phyloP scores from a whole-genome alignment of 1,139 yeast species.

The Kluyveromyces sp. region DNA sequence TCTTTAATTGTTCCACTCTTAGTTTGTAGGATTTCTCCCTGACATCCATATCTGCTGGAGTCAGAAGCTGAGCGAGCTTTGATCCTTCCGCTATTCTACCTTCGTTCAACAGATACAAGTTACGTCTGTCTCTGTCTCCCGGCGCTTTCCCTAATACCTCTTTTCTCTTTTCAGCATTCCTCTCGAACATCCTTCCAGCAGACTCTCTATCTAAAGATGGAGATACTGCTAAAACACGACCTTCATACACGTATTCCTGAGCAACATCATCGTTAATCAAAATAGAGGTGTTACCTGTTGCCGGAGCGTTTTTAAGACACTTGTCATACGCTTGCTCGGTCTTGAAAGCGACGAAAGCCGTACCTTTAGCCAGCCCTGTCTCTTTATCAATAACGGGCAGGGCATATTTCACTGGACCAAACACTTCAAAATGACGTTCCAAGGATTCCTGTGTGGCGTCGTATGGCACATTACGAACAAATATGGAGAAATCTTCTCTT shows the following conservation, averaged over 20 bases:
- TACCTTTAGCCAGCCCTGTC: conserved; percentile 84
- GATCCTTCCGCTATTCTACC: conserved; percentile 84
- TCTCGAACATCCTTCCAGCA: conserved; percentile 71
- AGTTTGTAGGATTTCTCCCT: conserved; percentile 82
- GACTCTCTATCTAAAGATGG: conserved; percentile 83
- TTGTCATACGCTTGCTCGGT: conserved; percentile 53
- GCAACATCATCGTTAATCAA: conserved; percentile 88
- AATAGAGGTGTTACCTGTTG: conserved; percentile 65
- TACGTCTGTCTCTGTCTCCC: conserved; percentile 75
- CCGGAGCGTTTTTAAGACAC: conserved; percentile 76
- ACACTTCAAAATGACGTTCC: conserved; percentile 67
- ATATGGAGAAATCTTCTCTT: conserved; percentile 65
- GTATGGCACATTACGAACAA: conserved; percentile 89
- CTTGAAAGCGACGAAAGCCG: conserved; percentile 87
- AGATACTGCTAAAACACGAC: conserved; percentile 76
- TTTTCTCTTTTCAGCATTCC: conserved; percentile 64
- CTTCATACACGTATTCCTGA: conserved; percentile 84
- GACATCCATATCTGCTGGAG: conserved; percentile 72
- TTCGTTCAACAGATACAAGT: conserved; percentile 79
- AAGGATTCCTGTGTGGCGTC: conserved; percentile 82
- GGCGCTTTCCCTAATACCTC: conserved; percentile 76
- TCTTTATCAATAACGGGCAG: conserved; percentile 83
- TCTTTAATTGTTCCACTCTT: conserved; percentile 83
- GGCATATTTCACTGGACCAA: conserved; percentile 89
- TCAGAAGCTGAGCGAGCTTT: conserved; percentile 62